Percentiles rank a stretch among this genome's conserved stretches.
These are phyloP conservation scores for Monotropa hypopitys DNA, from an alignment of 179 eudicot species.

Conservation along the genomic window DNA sequence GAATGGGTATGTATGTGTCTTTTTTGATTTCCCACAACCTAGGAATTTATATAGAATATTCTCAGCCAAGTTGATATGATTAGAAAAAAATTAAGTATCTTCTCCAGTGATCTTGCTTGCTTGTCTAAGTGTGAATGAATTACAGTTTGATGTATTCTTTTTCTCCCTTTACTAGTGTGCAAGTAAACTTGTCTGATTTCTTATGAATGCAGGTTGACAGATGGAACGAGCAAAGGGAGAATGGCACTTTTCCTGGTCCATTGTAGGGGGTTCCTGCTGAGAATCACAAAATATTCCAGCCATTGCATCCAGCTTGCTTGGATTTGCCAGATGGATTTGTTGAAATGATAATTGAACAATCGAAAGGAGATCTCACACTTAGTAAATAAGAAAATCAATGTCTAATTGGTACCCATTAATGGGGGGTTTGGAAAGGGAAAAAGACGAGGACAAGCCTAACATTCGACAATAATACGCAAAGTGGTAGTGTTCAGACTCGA, in stretches of 20 bases:
- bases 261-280: slow-evolving; percentile 11
- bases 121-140: too few species aligned
- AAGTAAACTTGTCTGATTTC: background rate
- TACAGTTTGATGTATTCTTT: background rate
- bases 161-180: background rate
- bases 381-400: too few species aligned
- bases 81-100: background rate
- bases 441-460: too few species aligned
- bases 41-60: background rate
- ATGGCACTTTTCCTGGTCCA: slow-evolving; percentile 70
- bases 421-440: too few species aligned
- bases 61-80: background rate
- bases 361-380: too few species aligned
- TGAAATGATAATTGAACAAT: background rate
- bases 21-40: background rate
- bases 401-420: too few species aligned
- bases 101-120: background rate
- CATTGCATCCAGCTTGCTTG: background rate
- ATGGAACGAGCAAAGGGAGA: slow-evolving; percentile 82
- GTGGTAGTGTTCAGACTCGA: too few species aligned
- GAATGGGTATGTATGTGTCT: slow-evolving; percentile 54
- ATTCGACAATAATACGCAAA: too few species aligned
- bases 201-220: slow-evolving; percentile 41
- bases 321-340: slow-evolving; percentile 8
- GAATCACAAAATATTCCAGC: background rate